Conservation (phyloP, 1,139 yeast genomes). For the Hyphopichia fennica region DNA sequence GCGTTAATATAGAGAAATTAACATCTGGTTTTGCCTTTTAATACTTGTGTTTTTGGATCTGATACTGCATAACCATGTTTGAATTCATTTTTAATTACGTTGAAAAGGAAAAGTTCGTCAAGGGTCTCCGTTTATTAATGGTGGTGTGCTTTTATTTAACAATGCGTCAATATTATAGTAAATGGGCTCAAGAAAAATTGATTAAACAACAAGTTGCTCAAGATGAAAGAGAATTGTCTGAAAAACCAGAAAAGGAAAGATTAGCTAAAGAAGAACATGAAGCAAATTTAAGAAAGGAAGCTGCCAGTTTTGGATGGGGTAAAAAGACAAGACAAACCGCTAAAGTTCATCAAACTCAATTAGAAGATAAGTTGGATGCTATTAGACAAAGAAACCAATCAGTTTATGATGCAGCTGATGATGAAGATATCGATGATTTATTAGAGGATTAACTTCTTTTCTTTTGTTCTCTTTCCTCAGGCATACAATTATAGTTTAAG, state of each 20-base stretch:
- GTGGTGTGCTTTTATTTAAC: slow-evolving; percentile 37
- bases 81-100: slow-evolving; percentile 38
- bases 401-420: slow-evolving; percentile 58
- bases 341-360: slow-evolving; percentile 51
- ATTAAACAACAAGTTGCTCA: slow-evolving; percentile 48
- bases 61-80: slow-evolving; percentile 23
- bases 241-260: slow-evolving; percentile 33
- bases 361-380: slow-evolving; percentile 46
- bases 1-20: no score
- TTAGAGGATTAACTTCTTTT: slow-evolving; percentile 60
- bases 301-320: slow-evolving; percentile 73
- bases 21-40: no score
- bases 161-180: slow-evolving; percentile 36
- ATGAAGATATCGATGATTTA: slow-evolving; percentile 64
- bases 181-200: slow-evolving; percentile 52
- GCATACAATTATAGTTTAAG: no score
- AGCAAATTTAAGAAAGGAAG: slow-evolving; percentile 37
- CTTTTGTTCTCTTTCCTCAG: no score
- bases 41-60: neutral
- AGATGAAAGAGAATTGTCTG: slow-evolving; percentile 46
- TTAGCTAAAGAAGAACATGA: slow-evolving; percentile 28
- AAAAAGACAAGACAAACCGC: slow-evolving; percentile 63
- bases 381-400: slow-evolving; percentile 44
- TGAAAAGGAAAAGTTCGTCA: slow-evolving; percentile 32
- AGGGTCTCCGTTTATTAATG: slow-evolving; percentile 39